Conservation (phyloP, 257 asterid species). For the Nicotiana knightiana region DNA sequence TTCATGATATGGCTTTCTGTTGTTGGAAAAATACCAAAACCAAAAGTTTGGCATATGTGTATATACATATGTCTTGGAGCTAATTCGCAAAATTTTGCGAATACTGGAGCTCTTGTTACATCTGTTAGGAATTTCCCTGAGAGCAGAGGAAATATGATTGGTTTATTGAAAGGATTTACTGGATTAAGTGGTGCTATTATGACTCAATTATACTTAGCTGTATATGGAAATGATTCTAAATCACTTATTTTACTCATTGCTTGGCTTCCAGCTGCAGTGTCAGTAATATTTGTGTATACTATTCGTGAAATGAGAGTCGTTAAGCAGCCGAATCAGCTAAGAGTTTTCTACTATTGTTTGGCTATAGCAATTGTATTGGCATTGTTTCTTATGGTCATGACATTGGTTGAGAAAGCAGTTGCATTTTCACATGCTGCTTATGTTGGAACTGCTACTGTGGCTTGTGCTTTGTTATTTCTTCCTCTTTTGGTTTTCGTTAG, state of each 20-base stretch:
- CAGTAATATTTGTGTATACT: slow-evolving; percentile 70
- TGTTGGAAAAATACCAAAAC: slow-evolving; percentile 38
- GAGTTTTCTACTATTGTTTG: slow-evolving; percentile 47
- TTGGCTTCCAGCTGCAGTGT: slow-evolving; percentile 83
- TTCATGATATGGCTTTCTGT: slow-evolving; percentile 74
- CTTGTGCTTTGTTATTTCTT: slow-evolving; percentile 44
- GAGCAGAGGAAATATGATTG: slow-evolving; percentile 55
- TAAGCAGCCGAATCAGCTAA: slow-evolving; percentile 39
- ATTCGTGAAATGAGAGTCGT: slow-evolving; percentile 60
- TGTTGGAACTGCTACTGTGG: slow-evolving; percentile 59
- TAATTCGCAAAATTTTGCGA: slow-evolving; percentile 79
- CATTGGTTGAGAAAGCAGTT: slow-evolving; percentile 39
- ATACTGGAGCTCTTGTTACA: slow-evolving; percentile 83
- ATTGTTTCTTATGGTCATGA: slow-evolving; percentile 63
- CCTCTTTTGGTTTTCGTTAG: slow-evolving; percentile 54
- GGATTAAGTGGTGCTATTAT: slow-evolving; percentile 81
- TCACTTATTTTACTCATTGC: slow-evolving; percentile 69
- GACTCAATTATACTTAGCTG: slow-evolving; percentile 68
- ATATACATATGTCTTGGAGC: slow-evolving; percentile 75
- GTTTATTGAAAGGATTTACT: slow-evolving; percentile 69
- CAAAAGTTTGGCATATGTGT: slow-evolving; percentile 78
- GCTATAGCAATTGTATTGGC: slow-evolving; percentile 51
- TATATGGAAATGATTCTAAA: slow-evolving; percentile 69
- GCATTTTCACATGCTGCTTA: slow-evolving; percentile 50
- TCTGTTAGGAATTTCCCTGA: slow-evolving; percentile 71